These are phyloP conservation scores for Trifolium dubium DNA, from an alignment of 306 rosid genomes.

Conservation along the genomic window DNA sequence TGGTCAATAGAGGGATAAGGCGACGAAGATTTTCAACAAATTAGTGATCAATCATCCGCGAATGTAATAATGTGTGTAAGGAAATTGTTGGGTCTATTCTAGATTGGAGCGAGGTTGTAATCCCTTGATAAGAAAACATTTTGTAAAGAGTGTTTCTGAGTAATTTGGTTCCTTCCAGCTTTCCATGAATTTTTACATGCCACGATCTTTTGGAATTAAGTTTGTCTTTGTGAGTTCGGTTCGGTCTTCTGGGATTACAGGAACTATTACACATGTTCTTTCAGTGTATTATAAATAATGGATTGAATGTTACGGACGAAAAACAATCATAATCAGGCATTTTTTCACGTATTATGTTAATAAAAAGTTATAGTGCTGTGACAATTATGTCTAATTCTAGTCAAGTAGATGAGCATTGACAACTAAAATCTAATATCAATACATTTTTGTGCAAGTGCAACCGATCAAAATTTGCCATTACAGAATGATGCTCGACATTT, in stretches of 20 bases:
- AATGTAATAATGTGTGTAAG: constrained; percentile 73
- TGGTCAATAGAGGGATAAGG: constrained; percentile 63
- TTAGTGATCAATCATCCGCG: constrained; percentile 43
- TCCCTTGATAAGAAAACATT: constrained; percentile 75
- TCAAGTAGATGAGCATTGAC: not conserved
- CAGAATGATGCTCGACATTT: not conserved
- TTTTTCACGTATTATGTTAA: not conserved
- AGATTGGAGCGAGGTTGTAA: constrained; percentile 80
- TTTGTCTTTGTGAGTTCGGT: not conserved
- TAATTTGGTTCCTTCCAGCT: constrained; percentile 59
- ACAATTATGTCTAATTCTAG: not conserved
- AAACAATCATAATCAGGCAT: not conserved
- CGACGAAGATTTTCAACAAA: constrained; percentile 45
- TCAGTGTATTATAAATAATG: constrained; percentile 7
- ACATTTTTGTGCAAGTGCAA: not conserved
- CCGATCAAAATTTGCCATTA: not conserved
- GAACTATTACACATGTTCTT: not conserved
- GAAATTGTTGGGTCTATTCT: constrained; percentile 64
- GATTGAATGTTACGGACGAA: not conserved
- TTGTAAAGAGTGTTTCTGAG: constrained; percentile 82
- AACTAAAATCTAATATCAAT: not conserved
- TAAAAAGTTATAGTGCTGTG: not conserved
- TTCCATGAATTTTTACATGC: constrained; percentile 45
- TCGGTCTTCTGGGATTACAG: constrained; percentile 19
- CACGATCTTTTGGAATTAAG: constrained; percentile 40